A percentile compares a stretch with the other conserved stretches of the same genome.
These are phyloP conservation scores for Elaphomyces granulatus DNA, from an alignment of 495 filamentous ascomycete genomes.

Conservation along the genomic window DNA sequence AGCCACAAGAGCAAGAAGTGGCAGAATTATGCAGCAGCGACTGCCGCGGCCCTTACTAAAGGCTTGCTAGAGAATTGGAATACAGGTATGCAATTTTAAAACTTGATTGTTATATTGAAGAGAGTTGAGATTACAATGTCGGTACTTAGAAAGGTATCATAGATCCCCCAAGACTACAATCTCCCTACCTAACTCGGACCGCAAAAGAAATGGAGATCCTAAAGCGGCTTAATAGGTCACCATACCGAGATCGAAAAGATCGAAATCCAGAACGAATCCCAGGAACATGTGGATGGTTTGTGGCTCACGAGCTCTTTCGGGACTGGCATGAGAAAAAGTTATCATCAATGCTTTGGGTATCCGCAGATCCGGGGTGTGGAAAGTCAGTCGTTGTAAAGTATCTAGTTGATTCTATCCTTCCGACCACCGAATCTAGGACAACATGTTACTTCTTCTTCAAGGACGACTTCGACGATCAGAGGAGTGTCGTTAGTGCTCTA, in stretches of 20 bases:
- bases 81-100: too few species aligned
- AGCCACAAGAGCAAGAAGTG: too few species aligned
- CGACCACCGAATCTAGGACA: conserved; percentile 5
- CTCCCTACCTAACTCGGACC: too few species aligned
- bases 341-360: conserved; percentile 26
- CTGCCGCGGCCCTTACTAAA: too few species aligned
- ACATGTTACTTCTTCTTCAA: conserved; percentile 25
- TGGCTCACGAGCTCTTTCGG: conserved; percentile 14
- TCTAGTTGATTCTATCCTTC: conserved; percentile 14
- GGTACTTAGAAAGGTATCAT: too few species aligned
- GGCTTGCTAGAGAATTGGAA: too few species aligned
- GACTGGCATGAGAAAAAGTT: conserved; percentile 14
- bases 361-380: conserved; percentile 27
- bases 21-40: too few species aligned
- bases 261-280: conserved; percentile 12
- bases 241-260: conserved; percentile 15
- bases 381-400: conserved; percentile 24
- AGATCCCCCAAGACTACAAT: too few species aligned
- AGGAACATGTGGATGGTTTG: conserved; percentile 28
- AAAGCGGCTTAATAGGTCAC: conserved; percentile 8
- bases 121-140: too few species aligned
- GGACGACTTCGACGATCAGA: conserved; percentile 14
- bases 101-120: too few species aligned
- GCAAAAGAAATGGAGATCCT: conserved; percentile 1
- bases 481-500: conserved; percentile 13